A percentile compares a stretch with the other conserved stretches of the same genome.
These are phyloP conservation scores for Rosellinia necatrix DNA, from an alignment of 2,329 filamentous ascomycete species.

Conservation along the genomic window DNA sequence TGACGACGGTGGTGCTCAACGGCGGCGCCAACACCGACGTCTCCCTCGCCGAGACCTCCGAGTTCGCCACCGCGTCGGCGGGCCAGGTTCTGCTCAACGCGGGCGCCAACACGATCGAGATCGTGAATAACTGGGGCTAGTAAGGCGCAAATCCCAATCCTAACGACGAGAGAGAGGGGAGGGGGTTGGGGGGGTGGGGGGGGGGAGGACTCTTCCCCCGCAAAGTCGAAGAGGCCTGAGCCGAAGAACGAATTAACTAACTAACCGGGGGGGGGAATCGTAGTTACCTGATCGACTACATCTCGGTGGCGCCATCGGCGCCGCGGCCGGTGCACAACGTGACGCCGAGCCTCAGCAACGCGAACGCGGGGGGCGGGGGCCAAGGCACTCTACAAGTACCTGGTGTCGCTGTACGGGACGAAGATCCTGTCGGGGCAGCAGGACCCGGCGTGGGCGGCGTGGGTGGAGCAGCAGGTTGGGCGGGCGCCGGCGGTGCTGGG, in stretches of 20 bases:
- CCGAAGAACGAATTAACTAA: no score
- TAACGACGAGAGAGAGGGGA: no score
- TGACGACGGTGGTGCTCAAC: conserved; percentile 9
- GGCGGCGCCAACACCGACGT: conserved; percentile 1
- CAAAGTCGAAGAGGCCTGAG: no score
- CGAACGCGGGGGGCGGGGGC: neutral
- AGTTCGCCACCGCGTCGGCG: neutral
- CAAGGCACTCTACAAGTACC: neutral
- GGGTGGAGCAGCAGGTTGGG: conserved; percentile 3
- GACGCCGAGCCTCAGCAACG: neutral
- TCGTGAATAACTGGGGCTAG: conserved; percentile 8
- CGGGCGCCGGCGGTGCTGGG: conserved; percentile 5
- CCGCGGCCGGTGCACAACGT: neutral
- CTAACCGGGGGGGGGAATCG: no score
- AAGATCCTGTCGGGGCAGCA: conserved; percentile 6
- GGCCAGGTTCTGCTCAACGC: conserved; percentile 4
- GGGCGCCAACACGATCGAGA: conserved; percentile 10
- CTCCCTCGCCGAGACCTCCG: neutral
- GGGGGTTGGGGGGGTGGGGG: no score
- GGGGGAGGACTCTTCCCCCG: no score
- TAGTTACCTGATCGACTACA: conserved; percentile 1
- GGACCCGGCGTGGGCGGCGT: neutral
- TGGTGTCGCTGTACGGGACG: conserved; percentile 2
- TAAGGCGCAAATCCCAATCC: neutral
- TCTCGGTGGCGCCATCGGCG: conserved; percentile 1